Evolutionary conservation across 305 asterid species (phyloP), one percentile per base, ranked within the genome.

Genomic region (Euphrasia arctica): DNA sequence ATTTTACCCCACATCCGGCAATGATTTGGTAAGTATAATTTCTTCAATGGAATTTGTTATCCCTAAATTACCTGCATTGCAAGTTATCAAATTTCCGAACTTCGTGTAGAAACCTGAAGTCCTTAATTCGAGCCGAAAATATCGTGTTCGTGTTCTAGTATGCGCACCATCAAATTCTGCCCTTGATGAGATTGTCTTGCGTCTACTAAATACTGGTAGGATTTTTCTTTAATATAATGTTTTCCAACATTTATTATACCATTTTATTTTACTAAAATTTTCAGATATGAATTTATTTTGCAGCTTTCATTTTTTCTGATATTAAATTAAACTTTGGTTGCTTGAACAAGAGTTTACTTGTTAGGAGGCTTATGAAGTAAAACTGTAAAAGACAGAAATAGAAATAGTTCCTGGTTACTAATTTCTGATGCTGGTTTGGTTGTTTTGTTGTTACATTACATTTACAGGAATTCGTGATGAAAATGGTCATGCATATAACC

Each of bases 141-240:
- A 93, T 78, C 97, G 99, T 60, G 90, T 88, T 49, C 96, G 96
- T 54, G 97, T 88, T 59, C 84, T 93, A 58, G 96, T 93, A 48
- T 93, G 99, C 79, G 97, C 99, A 64, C 99, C 99, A 45, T 93
- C 99, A 67, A 93, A 93, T 75, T 86, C 99, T 66, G 97, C 97
- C 62, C 99, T 93, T 36, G 97, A 93, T 78, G 99, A 90, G 82
- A 93, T 93, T 74, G 97, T 93, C 41, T 72, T 81, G 74, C 92
- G 97, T 56, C 71, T 93, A 71, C 65, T 88, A 59, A 83, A 76
- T 74, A 88, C 93, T 47, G 97, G 99, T 90, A 25, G 68, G 86
- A 18, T 18, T 18, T 18, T 18, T 18, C 22, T 18, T 18, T 18
- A 18, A 18, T 18, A 18, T 18, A 18, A 18, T 18, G 22, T 18